Percentiles rank a stretch among this genome's conserved stretches.
Evolutionary conservation across 208 protist species (phyloP).

Genomic region (Leishmania amazonensis): DNA sequence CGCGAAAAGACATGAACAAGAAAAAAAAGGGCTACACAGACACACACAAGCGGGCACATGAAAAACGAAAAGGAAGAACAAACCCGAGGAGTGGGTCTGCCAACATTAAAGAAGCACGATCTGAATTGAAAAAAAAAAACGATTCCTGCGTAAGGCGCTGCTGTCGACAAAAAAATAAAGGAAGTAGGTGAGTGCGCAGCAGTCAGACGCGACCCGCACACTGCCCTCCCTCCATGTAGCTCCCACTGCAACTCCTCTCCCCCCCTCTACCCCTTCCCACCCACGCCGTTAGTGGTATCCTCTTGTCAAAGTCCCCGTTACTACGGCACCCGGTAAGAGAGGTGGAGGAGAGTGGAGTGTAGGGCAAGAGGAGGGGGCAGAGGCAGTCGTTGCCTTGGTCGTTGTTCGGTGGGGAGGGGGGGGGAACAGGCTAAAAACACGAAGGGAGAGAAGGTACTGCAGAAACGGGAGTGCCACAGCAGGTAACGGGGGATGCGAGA

Average conservation of each 20-base stretch:
- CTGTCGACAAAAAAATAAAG: too few species aligned
- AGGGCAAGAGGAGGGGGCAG: background rate
- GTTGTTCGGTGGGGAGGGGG: background rate
- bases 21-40: background rate
- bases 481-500: background rate
- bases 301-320: background rate
- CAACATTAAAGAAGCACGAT: constrained; percentile 2
- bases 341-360: background rate
- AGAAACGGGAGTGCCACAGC: background rate
- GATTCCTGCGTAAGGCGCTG: background rate
- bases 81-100: background rate
- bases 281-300: background rate
- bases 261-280: background rate
- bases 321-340: background rate
- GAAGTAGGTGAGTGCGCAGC: background rate
- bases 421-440: background rate
- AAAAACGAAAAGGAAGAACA: constrained; percentile 1
- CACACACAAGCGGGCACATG: background rate
- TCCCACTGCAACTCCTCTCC: background rate
- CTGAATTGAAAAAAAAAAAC: background rate
- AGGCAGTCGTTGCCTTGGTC: background rate
- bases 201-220: background rate
- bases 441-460: too few species aligned
- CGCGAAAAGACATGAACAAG: background rate
- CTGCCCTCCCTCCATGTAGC: too few species aligned